Evolutionary conservation across 202 grass and related monocot genomes (phyloP).

Genomic region (Setaria viridis): DNA sequence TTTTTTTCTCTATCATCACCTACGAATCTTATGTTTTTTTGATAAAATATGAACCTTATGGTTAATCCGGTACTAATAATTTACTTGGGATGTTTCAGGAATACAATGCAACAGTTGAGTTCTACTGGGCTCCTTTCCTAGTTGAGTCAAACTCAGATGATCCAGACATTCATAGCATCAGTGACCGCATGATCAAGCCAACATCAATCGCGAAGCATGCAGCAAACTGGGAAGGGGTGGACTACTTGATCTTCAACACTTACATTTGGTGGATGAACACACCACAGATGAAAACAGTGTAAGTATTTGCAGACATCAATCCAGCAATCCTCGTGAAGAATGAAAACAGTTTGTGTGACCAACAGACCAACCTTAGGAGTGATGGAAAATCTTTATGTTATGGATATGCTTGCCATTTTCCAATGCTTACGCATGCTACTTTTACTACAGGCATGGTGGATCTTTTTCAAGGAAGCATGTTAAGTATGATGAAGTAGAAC

Average conservation of each 20-base stretch:
- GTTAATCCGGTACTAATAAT: conserved; percentile 1
- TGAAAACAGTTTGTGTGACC: neutral
- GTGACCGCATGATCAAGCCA: conserved; percentile 78
- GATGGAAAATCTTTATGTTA: conserved; percentile 16
- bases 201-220: conserved; percentile 76
- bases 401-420: neutral
- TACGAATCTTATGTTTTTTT: too few relatives aligned
- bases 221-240: conserved; percentile 79
- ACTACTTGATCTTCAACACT: conserved; percentile 96
- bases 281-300: conserved; percentile 84
- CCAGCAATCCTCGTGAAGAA: conserved; percentile 6
- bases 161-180: conserved; percentile 82
- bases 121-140: conserved; percentile 92
- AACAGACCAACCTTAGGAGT: conserved; percentile 5
- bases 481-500: conserved; percentile 72
- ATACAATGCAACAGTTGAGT: conserved; percentile 86
- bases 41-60: neutral
- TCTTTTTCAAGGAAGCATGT: conserved; percentile 63
- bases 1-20: neutral
- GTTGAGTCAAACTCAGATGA: conserved; percentile 96
- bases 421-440: conserved; percentile 24
- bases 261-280: conserved; percentile 99
- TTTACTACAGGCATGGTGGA: conserved; percentile 55
- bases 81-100: conserved; percentile 64
- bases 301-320: conserved; percentile 42